These are phyloP conservation scores for Boletus semigastroideus DNA, from an alignment of 1,284 basidiomycete species.

Conservation along the genomic window DNA sequence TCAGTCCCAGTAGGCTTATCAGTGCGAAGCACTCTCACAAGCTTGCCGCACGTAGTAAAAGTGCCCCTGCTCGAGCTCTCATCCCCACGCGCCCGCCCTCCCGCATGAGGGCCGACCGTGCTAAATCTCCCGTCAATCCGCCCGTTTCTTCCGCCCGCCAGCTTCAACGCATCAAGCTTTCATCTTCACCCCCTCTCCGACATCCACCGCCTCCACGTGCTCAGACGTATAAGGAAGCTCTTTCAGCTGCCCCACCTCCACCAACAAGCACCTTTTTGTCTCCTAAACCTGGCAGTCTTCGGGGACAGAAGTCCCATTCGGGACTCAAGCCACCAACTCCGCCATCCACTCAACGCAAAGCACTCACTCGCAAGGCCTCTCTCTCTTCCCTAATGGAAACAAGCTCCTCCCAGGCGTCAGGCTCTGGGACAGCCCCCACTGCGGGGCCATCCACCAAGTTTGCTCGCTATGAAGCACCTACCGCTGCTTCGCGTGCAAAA, in stretches of 20 bases:
- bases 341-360: slow-evolving; percentile 52
- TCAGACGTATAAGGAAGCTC: slow-evolving; percentile 57
- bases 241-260: slow-evolving; percentile 47
- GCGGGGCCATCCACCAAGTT: slow-evolving; percentile 38
- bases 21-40: slow-evolving; percentile 52
- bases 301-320: slow-evolving; percentile 78
- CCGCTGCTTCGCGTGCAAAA: slow-evolving; percentile 76
- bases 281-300: slow-evolving; percentile 67
- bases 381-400: slow-evolving; percentile 69
- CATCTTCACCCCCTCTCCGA: slow-evolving; percentile 60
- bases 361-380: slow-evolving; percentile 69
- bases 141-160: slow-evolving; percentile 64
- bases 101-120: slow-evolving; percentile 56
- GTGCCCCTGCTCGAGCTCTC: slow-evolving; percentile 52
- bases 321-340: slow-evolving; percentile 72
- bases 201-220: slow-evolving; percentile 42
- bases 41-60: slow-evolving; percentile 51
- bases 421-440: slow-evolving; percentile 44
- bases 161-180: slow-evolving; percentile 62
- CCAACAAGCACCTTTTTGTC: slow-evolving; percentile 56
- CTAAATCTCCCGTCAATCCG: slow-evolving; percentile 68
- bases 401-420: slow-evolving; percentile 53
- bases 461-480: slow-evolving; percentile 71
- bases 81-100: slow-evolving; percentile 57
- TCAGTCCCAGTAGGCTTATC: slow-evolving; percentile 70